These are phyloP conservation scores for Saccharum officinarum DNA, from an alignment of 176 grass and related monocot genomes.

Conservation along the genomic window DNA sequence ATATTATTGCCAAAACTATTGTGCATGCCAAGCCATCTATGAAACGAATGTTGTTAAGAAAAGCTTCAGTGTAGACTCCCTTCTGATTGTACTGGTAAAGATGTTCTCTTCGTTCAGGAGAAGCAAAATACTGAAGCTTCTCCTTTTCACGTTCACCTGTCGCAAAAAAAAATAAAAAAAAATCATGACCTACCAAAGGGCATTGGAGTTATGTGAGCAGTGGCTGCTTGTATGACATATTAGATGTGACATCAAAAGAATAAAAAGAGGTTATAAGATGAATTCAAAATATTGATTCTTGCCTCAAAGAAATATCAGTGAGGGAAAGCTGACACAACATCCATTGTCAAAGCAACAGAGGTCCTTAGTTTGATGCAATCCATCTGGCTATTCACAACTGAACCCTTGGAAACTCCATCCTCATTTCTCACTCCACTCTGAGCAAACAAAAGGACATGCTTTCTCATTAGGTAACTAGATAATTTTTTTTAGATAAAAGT, in stretches of 20 bases:
- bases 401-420: slow-evolving; percentile 36
- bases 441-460: not conserved
- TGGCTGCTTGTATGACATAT: too few species aligned
- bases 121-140: slow-evolving; percentile 78
- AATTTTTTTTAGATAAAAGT: not conserved
- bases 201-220: too few species aligned
- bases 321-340: slow-evolving; percentile 73
- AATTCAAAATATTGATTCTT: slow-evolving; percentile 20
- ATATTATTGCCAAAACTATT: too few species aligned
- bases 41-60: too few species aligned
- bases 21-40: too few species aligned
- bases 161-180: too few species aligned
- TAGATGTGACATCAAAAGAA: too few species aligned
- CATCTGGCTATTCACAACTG: slow-evolving; percentile 33
- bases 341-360: slow-evolving; percentile 83
- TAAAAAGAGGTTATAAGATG: too few species aligned
- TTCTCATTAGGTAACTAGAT: not conserved
- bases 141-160: slow-evolving; percentile 59
- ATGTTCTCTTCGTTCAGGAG: slow-evolving; percentile 81
- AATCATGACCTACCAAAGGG: not conserved
- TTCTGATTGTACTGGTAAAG: not conserved
- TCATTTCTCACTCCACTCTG: slow-evolving; percentile 4
- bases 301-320: slow-evolving; percentile 92
- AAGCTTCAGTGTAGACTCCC: too few species aligned
- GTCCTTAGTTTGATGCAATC: slow-evolving; percentile 51